Conservation (phyloP, 140 eudicot genomes). For the Flaveria floridana region DNA sequence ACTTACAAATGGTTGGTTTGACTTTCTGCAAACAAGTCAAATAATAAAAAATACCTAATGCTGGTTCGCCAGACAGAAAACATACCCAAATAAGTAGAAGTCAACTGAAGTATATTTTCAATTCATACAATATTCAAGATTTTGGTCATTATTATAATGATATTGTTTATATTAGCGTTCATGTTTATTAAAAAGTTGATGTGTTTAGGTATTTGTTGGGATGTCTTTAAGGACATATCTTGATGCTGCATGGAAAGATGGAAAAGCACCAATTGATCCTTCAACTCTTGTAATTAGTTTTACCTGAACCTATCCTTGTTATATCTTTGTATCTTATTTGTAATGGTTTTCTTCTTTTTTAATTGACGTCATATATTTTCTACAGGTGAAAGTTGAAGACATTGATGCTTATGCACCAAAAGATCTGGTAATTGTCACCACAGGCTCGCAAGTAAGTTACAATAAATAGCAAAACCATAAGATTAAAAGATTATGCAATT, state of each 20-base stretch:
- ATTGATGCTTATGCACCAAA: constrained; percentile 92
- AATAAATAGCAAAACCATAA: background rate
- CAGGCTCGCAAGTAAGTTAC: constrained; percentile 96
- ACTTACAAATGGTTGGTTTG: background rate
- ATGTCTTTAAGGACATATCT: constrained; percentile 96
- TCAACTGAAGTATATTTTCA: background rate
- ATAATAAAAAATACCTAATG: background rate
- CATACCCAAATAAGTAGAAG: background rate
- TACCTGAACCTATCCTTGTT: constrained; percentile 9
- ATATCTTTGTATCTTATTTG: background rate
- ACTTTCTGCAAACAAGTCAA: background rate
- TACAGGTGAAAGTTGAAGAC: constrained; percentile 93
- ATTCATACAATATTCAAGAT: background rate
- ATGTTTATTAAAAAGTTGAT: background rate
- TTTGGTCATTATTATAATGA: background rate
- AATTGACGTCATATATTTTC: constrained; percentile 4
- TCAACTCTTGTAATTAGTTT: constrained; percentile 77
- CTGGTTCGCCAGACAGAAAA: background rate
- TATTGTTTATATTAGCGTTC: background rate
- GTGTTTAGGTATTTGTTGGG: constrained; percentile 88
- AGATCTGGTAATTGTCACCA: constrained; percentile 91
- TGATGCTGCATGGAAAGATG: constrained; percentile 99
- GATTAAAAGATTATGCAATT: constrained; percentile 16
- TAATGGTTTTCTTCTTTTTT: background rate
- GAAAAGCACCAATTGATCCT: constrained; percentile 98